Evolutionary conservation across 2,329 filamentous ascomycete genomes (phyloP).

Genomic region (Beauveria varroae): DNA sequence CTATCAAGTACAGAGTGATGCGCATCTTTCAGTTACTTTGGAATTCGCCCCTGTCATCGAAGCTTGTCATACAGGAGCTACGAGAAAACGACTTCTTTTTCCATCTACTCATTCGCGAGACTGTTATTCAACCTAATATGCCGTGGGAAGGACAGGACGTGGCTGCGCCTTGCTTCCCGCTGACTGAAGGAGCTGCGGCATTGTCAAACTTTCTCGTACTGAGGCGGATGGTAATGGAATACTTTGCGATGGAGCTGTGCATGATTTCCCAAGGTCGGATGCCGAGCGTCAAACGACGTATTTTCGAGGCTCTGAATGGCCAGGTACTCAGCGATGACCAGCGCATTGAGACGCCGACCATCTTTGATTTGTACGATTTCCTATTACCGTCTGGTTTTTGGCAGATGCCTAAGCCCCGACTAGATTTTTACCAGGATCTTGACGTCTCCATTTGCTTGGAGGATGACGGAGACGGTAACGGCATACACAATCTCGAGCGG

Average conservation of each 20-base stretch:
- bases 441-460: slow-evolving; percentile 60
- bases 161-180: slow-evolving; percentile 57
- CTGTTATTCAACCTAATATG: slow-evolving; percentile 60
- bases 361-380: slow-evolving; percentile 94
- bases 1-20: slow-evolving; percentile 60
- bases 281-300: slow-evolving; percentile 60
- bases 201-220: slow-evolving; percentile 72
- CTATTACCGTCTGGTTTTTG: slow-evolving; percentile 49
- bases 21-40: slow-evolving; percentile 75
- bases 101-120: slow-evolving; percentile 63
- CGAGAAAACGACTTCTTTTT: slow-evolving; percentile 75
- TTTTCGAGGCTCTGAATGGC: slow-evolving; percentile 70
- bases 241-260: slow-evolving; percentile 78
- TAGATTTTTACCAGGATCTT: slow-evolving; percentile 56
- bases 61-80: slow-evolving; percentile 70
- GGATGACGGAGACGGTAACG: slow-evolving; percentile 47
- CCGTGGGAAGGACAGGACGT: slow-evolving; percentile 66
- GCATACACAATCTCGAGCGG: slow-evolving; percentile 61
- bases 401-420: slow-evolving; percentile 41
- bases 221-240: slow-evolving; percentile 73
- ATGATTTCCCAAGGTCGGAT: slow-evolving; percentile 63
- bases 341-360: slow-evolving; percentile 58
- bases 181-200: slow-evolving; percentile 57
- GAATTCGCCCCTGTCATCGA: slow-evolving; percentile 71
- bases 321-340: slow-evolving; percentile 60